A percentile compares a stretch with the other conserved stretches of the same genome.
phyloP scores from a whole-genome alignment of 441 rosid species.

The Biscutella laevigata region DNA sequence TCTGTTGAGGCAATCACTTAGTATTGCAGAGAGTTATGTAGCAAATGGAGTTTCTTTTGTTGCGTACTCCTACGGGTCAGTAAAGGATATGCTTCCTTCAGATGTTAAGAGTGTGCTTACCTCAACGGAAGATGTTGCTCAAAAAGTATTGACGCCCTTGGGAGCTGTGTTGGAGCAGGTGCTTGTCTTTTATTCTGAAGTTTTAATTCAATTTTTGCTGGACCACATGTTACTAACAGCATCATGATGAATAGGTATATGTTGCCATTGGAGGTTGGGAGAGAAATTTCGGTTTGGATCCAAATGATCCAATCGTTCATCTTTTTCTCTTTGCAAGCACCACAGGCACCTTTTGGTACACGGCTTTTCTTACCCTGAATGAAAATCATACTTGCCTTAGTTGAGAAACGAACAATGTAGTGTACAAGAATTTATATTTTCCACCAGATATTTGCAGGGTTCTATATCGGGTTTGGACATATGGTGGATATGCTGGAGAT shows the following conservation, averaged over 20 bases:
- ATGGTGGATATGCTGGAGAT: conserved; percentile 88
- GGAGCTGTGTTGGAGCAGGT: conserved; percentile 69
- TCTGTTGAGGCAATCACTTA: conserved; percentile 50
- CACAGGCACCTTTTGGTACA: conserved; percentile 79
- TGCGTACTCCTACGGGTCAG: conserved; percentile 58
- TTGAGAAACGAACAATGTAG: conserved; percentile 17
- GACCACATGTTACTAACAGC: conserved; percentile 6
- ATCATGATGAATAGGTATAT: conserved; percentile 42
- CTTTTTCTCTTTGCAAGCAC: conserved; percentile 59
- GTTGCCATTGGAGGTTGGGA: conserved; percentile 57
- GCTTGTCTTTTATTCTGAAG: conserved; percentile 12
- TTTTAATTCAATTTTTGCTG: neutral
- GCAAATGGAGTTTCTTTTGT: conserved; percentile 54
- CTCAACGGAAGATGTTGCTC: conserved; percentile 58
- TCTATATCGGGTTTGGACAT: conserved; percentile 65
- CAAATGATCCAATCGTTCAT: conserved; percentile 78
- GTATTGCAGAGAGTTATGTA: conserved; percentile 54
- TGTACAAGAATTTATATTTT: conserved; percentile 38
- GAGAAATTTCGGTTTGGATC: conserved; percentile 67
- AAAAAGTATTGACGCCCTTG: conserved; percentile 44
- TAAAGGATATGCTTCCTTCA: conserved; percentile 66
- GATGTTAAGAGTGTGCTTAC: conserved; percentile 46
- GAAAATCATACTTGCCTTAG: conserved; percentile 4
- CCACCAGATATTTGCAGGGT: conserved; percentile 89
- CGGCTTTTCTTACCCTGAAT: conserved; percentile 30